A percentile compares a stretch with the other conserved stretches of the same genome.
Evolutionary conservation across 768 basidiomycete species (phyloP).

Genomic region (Mycena rosella): DNA sequence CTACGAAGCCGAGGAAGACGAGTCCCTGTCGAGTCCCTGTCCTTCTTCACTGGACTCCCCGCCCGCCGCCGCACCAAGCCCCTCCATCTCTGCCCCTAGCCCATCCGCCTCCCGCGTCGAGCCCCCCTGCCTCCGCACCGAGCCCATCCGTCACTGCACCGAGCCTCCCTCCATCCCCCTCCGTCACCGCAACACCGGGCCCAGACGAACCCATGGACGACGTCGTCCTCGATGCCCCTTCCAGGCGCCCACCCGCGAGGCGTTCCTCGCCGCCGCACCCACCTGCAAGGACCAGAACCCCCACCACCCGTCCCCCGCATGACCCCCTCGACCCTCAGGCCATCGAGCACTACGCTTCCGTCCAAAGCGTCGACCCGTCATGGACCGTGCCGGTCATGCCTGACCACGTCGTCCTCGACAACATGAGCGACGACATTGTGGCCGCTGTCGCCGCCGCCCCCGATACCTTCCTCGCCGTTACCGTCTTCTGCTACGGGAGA

Average conservation of each 20-base stretch:
- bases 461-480: background rate
- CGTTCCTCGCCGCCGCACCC: background rate
- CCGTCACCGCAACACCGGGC: background rate
- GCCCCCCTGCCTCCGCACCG: no score
- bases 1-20: no score
- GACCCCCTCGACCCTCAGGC: background rate
- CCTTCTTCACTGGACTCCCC: no score
- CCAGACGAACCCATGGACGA: background rate
- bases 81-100: no score
- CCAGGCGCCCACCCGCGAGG: background rate
- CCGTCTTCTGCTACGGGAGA: background rate
- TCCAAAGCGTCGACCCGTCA: background rate
- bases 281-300: constrained; percentile 1
- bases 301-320: background rate
- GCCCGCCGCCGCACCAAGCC: no score
- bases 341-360: background rate
- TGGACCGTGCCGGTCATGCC: constrained; percentile 1
- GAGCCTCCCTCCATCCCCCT: background rate
- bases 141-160: background rate
- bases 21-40: no score
- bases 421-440: background rate
- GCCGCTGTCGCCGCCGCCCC: background rate
- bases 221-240: background rate
- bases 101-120: no score
- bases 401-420: constrained; percentile 3